Base-by-base conservation (phyloP, 352 stramenopile species). In the Phytophthora hibernalis region DNA sequence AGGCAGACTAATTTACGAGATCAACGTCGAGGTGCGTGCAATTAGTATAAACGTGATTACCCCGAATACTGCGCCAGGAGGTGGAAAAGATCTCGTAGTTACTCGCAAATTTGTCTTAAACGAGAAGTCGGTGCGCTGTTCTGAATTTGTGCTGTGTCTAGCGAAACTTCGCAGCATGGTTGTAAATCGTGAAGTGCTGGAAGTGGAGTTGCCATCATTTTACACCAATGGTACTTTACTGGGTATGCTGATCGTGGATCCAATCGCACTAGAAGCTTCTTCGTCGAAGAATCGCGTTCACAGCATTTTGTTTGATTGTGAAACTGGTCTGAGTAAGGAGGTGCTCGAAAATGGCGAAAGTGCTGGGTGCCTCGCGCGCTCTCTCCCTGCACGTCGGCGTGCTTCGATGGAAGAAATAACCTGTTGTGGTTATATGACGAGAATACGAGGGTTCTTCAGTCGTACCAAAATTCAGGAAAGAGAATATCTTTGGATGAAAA, bases 391-490 rank as follows among this genome's bases (percentile, higher is more conserved):
- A 38, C n/a, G 30, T 71, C 70, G 0, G 67, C 78, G 21, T 90
- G 79, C 45, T 93, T 90, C 47, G 79, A 82, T 51, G 74, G 65
- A 16, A 75, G 66, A 42, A 85, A 82, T 53, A 83, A 85, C 20
- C 33, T 89, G 30, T 26, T 85, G 8, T 85, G 75, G 70, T 26
- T 70, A 10, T 77, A 83, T 18, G 67, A 83, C 35, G 59, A 49
- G 13, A n/a, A 51, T 18, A 77, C 82, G 21, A 65, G 57, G 10
- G 60, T 48, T 31, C 26, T 91, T 2, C 31, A 52, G 11, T 75
- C 68, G 13, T 87, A 80, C 11, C 68, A 77, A 48, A 87, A 87
- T 51, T 65, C 71, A 5, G 78, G 78, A 7, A 75, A 82, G 20
- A 59, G 65, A 13, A 82, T 87, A 52, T 62, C 70, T 7, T 57